Base-by-base conservation (phyloP, 2,329 filamentous ascomycete genomes). In the Cladosporium sphaerospermum region DNA sequence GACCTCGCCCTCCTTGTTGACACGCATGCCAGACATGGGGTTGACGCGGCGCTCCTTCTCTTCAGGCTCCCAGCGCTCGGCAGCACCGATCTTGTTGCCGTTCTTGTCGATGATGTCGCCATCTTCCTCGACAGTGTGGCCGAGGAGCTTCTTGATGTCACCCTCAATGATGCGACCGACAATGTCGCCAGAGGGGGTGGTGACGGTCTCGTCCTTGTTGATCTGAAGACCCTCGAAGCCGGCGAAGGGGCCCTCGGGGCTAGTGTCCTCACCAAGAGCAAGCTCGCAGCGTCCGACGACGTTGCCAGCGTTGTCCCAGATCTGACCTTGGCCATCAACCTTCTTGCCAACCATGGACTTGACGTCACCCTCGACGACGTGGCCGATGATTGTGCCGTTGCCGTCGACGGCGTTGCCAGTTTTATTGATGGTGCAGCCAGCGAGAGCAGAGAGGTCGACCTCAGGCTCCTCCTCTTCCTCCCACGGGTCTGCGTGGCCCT, bases 371-470 rank as follows among this genome's bases (percentile, higher is more conserved):
- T 81, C 79, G 52, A 72, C 68, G 51, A 84, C 75, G 45, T 77
- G 78, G 40, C 81, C 81, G 50, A 80, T 72, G 61, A 83, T 77
- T 28, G 73, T 74, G n/a, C 81, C 81, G 54, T 75, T 75, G 54
- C 74, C 71, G 61, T 84, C 80, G 44, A 84, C 80, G 16, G 83
- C 75, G 48, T 83, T 83, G 50, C 81, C 81, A 36, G 73, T 73
- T 69, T 84, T 84, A 74, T 84, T 84, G 64, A 84, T 78, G 13
- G 75, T 79, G 71, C 79, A 81, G 57, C 80, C 80, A 52, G 78
- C 78, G 39, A 84, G 75, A n/a, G 74, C 69, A 18, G 78, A 82
- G n/a, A 83, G 71, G 59, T 84, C 80, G 8, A 72, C 75, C 59
- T 74, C 73, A 45, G 62, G 67, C 53, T 65, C 70, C 40, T 68